phyloP scores from a whole-genome alignment of 805 yeast genomes.

The Candida dajiaensis region DNA sequence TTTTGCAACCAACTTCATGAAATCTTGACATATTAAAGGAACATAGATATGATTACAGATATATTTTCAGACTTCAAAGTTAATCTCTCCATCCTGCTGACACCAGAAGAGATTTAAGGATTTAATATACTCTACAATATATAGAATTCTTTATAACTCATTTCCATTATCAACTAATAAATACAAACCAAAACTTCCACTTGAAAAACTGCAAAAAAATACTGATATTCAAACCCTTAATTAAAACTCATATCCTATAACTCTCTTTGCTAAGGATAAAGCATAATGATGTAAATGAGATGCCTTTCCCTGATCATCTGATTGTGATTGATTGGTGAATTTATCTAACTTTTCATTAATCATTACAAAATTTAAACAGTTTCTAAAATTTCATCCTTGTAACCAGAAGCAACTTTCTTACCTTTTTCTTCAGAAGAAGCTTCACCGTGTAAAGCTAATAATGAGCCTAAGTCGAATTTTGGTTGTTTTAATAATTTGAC shows the following conservation, averaged over 20 bases:
- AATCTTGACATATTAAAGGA: too few species aligned
- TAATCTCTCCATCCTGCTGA: too few species aligned
- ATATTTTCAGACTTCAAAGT: too few species aligned
- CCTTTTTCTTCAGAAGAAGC: slow-evolving; percentile 87
- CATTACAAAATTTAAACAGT: slow-evolving; percentile 53
- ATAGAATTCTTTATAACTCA: not conserved
- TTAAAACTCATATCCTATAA: not conserved
- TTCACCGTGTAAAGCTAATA: slow-evolving; percentile 95
- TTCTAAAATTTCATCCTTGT: slow-evolving; percentile 97
- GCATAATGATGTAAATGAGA: not conserved
- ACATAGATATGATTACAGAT: too few species aligned
- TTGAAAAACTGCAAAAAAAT: not conserved
- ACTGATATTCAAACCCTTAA: not conserved
- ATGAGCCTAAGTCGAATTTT: slow-evolving; percentile 94
- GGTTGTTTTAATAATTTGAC: slow-evolving; percentile 98
- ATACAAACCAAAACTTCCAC: not conserved
- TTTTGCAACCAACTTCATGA: too few species aligned
- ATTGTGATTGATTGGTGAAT: not conserved
- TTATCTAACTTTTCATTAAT: not conserved
- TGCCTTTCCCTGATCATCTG: not conserved
- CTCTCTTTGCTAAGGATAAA: not conserved
- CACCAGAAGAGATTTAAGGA: too few species aligned
- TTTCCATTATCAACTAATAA: not conserved
- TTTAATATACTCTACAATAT: not conserved
- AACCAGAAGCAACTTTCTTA: slow-evolving; percentile 87